Base-by-base conservation (phyloP, 2,329 filamentous ascomycete species). In the Talaromyces funiculosus region DNA sequence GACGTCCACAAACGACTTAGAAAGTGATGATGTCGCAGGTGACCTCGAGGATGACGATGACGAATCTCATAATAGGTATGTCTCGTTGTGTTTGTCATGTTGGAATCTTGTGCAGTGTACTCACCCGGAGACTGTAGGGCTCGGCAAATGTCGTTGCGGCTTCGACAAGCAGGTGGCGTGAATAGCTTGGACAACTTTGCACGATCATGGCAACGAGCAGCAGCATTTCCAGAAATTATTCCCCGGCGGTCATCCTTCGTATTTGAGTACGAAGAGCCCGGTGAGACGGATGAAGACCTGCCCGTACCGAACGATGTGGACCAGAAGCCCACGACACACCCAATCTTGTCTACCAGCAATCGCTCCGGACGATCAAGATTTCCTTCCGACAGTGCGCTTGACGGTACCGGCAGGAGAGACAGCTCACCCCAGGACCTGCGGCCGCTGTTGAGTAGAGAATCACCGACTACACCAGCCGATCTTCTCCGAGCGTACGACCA, bases 171-270 rank as follows among this genome's bases (percentile, higher is more conserved):
- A 53, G 94, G 93, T 65, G 93, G 93, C 55, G 88, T 92, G 63
- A 97, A 97, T 79, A 95, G 90, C 74, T 89, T 97, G 68, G 88
- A 94, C 70, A 96, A 92, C 69, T 97, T 97, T 72, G 90, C 92
- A 47, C 85, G 89, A 63, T 96, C 90, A 67, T 96, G 92, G 89
- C 90, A 93, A 75, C 87, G 93, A 72, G 93, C 93, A 38, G 91
- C 92, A 26, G 88, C 84, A 61, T 97, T 97, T 74, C 84, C 86
- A 64, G 92, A 97, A 73, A 90, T 96, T 66, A 87, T 94, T 35
- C 90, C 91, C 4, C 87, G 90, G 59, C 85, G 87, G 16, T 86
- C 87, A 14, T 88, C 90, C 35, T 91, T 96, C 71, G 80, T 90
- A 57, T 83, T 86, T 64, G 60, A 61, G 26, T 53, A 43, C 35